Evolutionary conservation across 2,329 filamentous ascomycete genomes (phyloP), one percentile per base, ranked within the genome.

Genomic region (Stemphylium vesicarium): DNA sequence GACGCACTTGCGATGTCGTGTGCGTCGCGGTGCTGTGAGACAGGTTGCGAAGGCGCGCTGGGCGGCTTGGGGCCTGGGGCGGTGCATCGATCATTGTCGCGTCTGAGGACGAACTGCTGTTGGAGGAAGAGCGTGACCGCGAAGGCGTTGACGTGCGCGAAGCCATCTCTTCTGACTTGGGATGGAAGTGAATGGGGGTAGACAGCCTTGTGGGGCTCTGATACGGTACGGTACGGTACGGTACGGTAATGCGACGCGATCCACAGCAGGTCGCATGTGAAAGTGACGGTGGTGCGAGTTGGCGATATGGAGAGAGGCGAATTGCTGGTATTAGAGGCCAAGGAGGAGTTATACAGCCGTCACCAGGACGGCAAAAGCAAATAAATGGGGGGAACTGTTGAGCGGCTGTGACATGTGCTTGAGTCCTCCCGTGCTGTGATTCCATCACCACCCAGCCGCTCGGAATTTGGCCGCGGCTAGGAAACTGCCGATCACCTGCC

Each of bases 41-140:
- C 4, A 62, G 52, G 39, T 67, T 64, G 43, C 70, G 70, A 26
- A 65, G 65, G 31, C 65, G 71, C 10, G 62, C 64, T 31, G 70
- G 70, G 16, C 63, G 61, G 36, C 64, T 65, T 31, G 58, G 57
- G n/a, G 46, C 61, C 36, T 51, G 65, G 10, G 66, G 63, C 1
- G 71, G 67, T 16, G 65, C 65, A 53, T 74, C 68, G 50, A 68
- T 68, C 71, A 74, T 75, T 50, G 69, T 69, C 13, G 68, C 69
- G 52, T 74, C 69, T 12, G 70, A 72, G 16, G 68, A 67, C 52
- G 49, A 60, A 59, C 64, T 70, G 60, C 65, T 70, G 39, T 52
- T 59, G 8, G 68, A 66, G 16, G 70, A 68, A 10, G 72, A 72
- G 45, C 66, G 69, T 13, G 72, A 70, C 39, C 60, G 60, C 33